Percentiles rank a stretch among this genome's conserved stretches.
Evolutionary conservation across 208 protist species (phyloP).

Genomic region (Leptomonas seymouri): DNA sequence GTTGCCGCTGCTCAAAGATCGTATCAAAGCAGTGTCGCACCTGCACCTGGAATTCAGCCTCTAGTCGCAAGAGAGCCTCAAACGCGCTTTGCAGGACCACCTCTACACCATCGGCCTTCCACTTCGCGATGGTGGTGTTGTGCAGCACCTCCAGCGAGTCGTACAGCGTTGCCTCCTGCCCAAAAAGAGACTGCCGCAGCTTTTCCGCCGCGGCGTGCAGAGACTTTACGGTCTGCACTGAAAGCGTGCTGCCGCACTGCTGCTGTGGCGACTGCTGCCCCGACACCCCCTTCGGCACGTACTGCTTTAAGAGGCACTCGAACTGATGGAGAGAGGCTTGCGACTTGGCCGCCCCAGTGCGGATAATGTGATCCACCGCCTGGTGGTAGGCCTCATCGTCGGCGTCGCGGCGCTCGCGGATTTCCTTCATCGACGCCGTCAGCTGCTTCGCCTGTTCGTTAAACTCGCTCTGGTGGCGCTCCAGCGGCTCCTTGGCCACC

Average conservation of each 20-base stretch:
- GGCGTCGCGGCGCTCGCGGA: slow-evolving; percentile 57
- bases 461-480: slow-evolving; percentile 79
- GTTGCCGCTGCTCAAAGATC: slow-evolving; percentile 71
- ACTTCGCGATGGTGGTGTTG: slow-evolving; percentile 67
- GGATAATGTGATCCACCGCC: slow-evolving; percentile 46
- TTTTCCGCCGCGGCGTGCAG: slow-evolving; percentile 44
- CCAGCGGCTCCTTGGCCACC: slow-evolving; percentile 68
- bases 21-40: slow-evolving; percentile 77
- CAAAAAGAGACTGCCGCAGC: slow-evolving; percentile 65
- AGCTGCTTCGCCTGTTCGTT: slow-evolving; percentile 84
- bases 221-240: slow-evolving; percentile 13
- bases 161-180: slow-evolving; percentile 78
- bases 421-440: slow-evolving; percentile 71
- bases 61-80: slow-evolving; percentile 73
- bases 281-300: slow-evolving; percentile 37
- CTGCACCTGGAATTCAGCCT: slow-evolving; percentile 73
- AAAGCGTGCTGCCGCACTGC: background rate
- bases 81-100: slow-evolving; percentile 80
- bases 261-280: slow-evolving; percentile 4
- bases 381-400: slow-evolving; percentile 58
- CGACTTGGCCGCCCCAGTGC: slow-evolving; percentile 40
- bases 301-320: slow-evolving; percentile 61
- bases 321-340: slow-evolving; percentile 62
- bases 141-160: slow-evolving; percentile 73
- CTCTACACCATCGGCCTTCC: slow-evolving; percentile 77